Evolutionary conservation across 2,329 filamentous ascomycete genomes (phyloP).

Genomic region (Pseudogymnoascus destructans): DNA sequence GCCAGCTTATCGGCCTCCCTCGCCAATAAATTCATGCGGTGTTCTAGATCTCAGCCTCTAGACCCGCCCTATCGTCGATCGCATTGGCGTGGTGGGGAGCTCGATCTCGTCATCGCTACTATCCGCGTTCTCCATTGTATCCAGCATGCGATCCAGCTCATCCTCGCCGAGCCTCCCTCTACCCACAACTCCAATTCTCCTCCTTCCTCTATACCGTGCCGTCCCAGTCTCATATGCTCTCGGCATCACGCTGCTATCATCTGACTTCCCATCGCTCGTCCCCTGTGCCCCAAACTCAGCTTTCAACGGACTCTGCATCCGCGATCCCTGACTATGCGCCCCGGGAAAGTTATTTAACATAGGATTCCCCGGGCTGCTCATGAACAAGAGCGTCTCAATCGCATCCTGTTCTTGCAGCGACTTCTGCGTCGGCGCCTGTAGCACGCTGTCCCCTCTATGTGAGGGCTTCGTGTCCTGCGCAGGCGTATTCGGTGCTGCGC

Average conservation of each 20-base stretch:
- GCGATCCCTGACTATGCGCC: conserved; percentile 22
- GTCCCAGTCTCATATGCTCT: conserved; percentile 13
- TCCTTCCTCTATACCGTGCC: conserved; percentile 14
- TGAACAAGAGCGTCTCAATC: conserved; percentile 65
- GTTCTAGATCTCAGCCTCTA: conserved; percentile 7
- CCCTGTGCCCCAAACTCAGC: conserved; percentile 21
- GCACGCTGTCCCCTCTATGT: conserved; percentile 16
- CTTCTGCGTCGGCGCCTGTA: conserved; percentile 53
- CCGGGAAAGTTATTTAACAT: conserved; percentile 42
- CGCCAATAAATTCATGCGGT: not conserved
- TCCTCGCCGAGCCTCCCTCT: conserved; percentile 13
- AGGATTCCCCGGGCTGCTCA: conserved; percentile 66
- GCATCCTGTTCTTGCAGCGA: conserved; percentile 66
- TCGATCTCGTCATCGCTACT: conserved; percentile 26
- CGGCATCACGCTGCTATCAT: conserved; percentile 14
- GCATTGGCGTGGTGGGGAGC: conserved; percentile 13
- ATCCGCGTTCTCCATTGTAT: conserved; percentile 25
- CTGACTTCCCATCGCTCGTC: conserved; percentile 10
- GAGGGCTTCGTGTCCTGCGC: not conserved
- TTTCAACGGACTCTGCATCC: conserved; percentile 23
- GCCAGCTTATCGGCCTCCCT: not conserved
- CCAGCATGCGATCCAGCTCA: conserved; percentile 24
- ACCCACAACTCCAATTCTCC: conserved; percentile 11
- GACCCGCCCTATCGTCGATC: conserved; percentile 1
- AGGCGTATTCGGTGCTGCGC: not conserved